These are phyloP conservation scores for Sporothrix brunneoviolacea DNA, from an alignment of 2,329 filamentous ascomycete species.

Conservation along the genomic window DNA sequence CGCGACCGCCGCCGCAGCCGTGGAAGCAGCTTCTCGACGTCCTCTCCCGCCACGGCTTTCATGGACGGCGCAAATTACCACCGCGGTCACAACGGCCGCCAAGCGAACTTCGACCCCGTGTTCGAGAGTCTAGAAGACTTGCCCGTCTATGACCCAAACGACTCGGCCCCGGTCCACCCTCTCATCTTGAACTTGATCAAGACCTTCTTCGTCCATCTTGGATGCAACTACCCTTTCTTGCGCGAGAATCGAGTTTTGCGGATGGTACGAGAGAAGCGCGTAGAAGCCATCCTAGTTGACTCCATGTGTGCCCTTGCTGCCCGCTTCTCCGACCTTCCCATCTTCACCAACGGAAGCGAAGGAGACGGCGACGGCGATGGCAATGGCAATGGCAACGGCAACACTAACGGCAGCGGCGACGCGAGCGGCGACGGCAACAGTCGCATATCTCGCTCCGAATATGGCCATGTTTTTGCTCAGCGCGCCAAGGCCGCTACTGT, in stretches of 20 bases:
- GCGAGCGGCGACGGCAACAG: neutral
- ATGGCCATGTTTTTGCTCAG: conserved; percentile 71
- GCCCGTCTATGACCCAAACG: conserved; percentile 71
- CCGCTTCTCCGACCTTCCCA: conserved; percentile 63
- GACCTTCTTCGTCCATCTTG: conserved; percentile 74
- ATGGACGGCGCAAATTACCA: conserved; percentile 19
- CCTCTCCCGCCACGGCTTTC: conserved; percentile 38
- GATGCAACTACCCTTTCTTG: conserved; percentile 81
- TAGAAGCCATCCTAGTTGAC: conserved; percentile 80
- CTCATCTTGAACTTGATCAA: conserved; percentile 71
- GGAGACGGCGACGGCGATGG: conserved; percentile 22
- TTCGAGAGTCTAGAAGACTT: conserved; percentile 43
- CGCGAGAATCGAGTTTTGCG: conserved; percentile 64
- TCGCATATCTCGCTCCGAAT: conserved; percentile 48
- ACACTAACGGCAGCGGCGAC: conserved; percentile 42
- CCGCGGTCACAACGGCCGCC: conserved; percentile 26
- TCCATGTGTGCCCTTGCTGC: conserved; percentile 77
- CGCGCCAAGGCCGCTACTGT: conserved; percentile 76
- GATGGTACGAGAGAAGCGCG: conserved; percentile 71
- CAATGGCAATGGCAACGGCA: conserved; percentile 21
- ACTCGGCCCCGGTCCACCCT: conserved; percentile 62
- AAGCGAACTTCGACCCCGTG: conserved; percentile 35
- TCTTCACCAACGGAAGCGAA: conserved; percentile 44
- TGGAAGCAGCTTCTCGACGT: conserved; percentile 48
- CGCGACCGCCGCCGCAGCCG: conserved; percentile 57